Base-by-base conservation (phyloP, 2,329 filamentous ascomycete genomes). In the Nemania serpens region DNA sequence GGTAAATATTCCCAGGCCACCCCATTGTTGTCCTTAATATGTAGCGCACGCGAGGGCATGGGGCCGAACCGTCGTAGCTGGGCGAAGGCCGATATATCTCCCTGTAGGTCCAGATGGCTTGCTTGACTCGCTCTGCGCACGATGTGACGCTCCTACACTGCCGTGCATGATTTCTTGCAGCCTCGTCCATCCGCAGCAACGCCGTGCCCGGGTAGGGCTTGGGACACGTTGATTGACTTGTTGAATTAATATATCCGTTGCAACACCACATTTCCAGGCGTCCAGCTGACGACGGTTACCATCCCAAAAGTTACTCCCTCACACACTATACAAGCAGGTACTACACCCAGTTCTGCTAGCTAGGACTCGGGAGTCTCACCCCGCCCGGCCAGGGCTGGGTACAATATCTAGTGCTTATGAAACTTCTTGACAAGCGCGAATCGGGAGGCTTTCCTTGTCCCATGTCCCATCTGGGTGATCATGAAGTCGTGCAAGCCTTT, bases 101-200 rank as follows among this genome's bases (percentile, higher is more conserved):
- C 59, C 45, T 51, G 34, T n/a, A 36, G 36, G 43, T 52, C 36
- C 29, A 60, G 48, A 55, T 50, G 66, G 55, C 66, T 67, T 61
- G 64, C 61, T 68, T 61, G 57, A 64, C 64, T 59, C 68, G 69
- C 69, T 67, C 62, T 65, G 61, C 61, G 47, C 48, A 48, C 34
- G 53, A 60, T 55, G 60, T 59, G 52, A 65, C 60, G 50, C 60
- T 39, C 55, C 55, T 58, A 67, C 55, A 58, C 61, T 69, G 65
- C 62, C 49, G 62, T 62, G 67, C 69, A 71, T 70, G 17, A 63
- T 63, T 69, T 62, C 67, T 61, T 69, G 66, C 67, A 71, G 68
- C 56, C 64, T 60, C 55, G 59, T 42, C 58, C 60, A 56, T 48
- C 49, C 39, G 62, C 46, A 54, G 52, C 59, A 60, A 54, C 63